These are phyloP conservation scores for Apophysomyces ossiformis DNA, from an alignment of 371 early-diverging fungal genomes.

Conservation along the genomic window DNA sequence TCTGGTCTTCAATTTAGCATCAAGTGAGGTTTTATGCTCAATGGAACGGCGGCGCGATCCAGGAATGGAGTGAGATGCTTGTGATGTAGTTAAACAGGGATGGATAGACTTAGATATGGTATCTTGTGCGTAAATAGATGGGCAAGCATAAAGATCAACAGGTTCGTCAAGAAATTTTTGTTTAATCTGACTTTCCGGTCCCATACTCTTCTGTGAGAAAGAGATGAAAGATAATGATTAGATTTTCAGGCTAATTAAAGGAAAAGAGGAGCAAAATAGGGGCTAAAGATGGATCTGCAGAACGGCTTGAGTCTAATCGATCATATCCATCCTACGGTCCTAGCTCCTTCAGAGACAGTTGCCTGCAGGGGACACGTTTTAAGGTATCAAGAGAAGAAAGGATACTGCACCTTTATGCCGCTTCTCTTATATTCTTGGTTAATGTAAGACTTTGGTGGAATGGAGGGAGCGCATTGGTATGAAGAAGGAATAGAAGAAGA, in stretches of 20 bases:
- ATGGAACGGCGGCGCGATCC: slow-evolving; percentile 45
- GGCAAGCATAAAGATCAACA: slow-evolving; percentile 5
- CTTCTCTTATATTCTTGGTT: neutral
- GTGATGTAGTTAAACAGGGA: slow-evolving; percentile 14
- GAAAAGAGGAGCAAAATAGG: slow-evolving; percentile 11
- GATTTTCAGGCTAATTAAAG: slow-evolving; percentile 6
- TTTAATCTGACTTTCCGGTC: slow-evolving; percentile 7
- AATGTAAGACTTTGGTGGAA: neutral
- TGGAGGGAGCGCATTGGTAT: neutral
- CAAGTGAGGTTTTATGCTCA: slow-evolving; percentile 23
- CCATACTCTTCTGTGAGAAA: slow-evolving; percentile 7
- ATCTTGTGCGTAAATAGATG: neutral
- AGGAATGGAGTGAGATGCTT: slow-evolving; percentile 39
- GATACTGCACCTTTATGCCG: slow-evolving; percentile 8
- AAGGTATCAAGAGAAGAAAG: slow-evolving; percentile 8
- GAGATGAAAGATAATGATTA: slow-evolving; percentile 5
- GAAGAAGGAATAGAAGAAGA: neutral
- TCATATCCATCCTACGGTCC: slow-evolving; percentile 2
- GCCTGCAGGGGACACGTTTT: slow-evolving; percentile 7
- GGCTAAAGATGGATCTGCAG: slow-evolving; percentile 10
- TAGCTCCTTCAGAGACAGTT: slow-evolving; percentile 8
- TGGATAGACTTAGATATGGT: slow-evolving; percentile 14
- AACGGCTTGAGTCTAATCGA: slow-evolving; percentile 6
- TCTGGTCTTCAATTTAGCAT: slow-evolving; percentile 21
- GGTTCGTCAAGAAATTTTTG: slow-evolving; percentile 7